phyloP scores from a whole-genome alignment of 1,284 basidiomycete species.

The Pterulicium gracile region DNA sequence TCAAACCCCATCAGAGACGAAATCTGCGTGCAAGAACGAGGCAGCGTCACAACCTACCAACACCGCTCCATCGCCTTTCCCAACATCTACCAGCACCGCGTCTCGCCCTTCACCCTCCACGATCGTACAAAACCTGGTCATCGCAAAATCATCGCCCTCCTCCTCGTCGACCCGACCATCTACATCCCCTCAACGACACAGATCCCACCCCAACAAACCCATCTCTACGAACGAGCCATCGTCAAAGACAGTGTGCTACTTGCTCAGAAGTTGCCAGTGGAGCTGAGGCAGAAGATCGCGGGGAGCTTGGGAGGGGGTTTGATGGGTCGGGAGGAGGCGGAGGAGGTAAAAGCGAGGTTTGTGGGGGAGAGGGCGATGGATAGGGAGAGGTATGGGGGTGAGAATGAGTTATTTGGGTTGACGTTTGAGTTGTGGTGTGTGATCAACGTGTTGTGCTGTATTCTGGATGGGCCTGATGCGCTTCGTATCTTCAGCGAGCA shows the following conservation, averaged over 20 bases:
- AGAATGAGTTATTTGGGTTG: background rate
- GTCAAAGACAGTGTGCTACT: background rate
- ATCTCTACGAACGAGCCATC: background rate
- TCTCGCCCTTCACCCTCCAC: conserved; percentile 20
- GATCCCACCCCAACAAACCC: conserved; percentile 12
- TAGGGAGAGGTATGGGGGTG: background rate
- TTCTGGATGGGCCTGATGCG: too few species aligned
- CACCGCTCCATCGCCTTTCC: conserved; percentile 31
- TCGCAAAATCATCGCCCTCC: conserved; percentile 22
- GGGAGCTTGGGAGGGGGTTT: background rate
- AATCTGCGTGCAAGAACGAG: conserved; percentile 20
- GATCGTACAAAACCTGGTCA: conserved; percentile 19
- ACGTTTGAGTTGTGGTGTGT: background rate
- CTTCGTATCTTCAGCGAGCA: too few species aligned
- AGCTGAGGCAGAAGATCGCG: background rate
- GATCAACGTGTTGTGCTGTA: too few species aligned
- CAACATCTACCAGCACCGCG: conserved; percentile 34
- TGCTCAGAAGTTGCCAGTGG: background rate
- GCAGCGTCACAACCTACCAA: conserved; percentile 22
- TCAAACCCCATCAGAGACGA: too few species aligned
- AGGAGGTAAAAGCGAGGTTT: background rate
- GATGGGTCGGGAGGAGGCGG: background rate
- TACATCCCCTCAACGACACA: conserved; percentile 11
- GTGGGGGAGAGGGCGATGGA: background rate
- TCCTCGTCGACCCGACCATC: conserved; percentile 20